Base-by-base conservation (phyloP, 169 alveolate genomes). In the Cryptosporidium andersoni region DNA sequence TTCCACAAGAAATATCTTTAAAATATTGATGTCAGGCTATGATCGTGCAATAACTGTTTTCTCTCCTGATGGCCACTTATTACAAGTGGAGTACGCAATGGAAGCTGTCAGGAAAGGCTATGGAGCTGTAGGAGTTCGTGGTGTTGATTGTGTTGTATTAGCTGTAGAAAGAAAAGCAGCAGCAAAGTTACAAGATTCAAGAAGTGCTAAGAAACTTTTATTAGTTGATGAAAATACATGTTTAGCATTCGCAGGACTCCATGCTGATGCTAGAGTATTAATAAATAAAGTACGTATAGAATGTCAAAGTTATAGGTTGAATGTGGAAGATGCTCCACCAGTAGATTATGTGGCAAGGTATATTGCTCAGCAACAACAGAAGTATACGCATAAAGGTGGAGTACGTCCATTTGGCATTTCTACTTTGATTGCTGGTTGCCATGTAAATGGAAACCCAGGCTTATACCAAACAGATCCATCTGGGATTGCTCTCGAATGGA, bases 41-140 rank as follows among this genome's bases (percentile, higher is more conserved):
- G 99, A 98, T 93, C 94, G 99, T 80, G 99, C 99, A 43, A 95
- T 98, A 90, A 98, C 99, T 60, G 98, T 97, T 64, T 98, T 98
- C 91, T 96, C 99, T 80, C 99, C 99, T 16, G 99, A 97, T 89
- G 99, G 99, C 67, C 99, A 97, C 91, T 93, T 97, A 52, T 94
- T 96, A 92, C 99, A 98, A 93, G 99, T 97, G 52, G 99, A 98
- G 90, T 98, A 98, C 89, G 99, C 99, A 55, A 93, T 96, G 92
- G 99, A 97, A 90, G 99, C 99, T 2, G 99, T 96, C 37, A 94
- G 96, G 51, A 93, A 95, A 66, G 99, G 99, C 7, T 95, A 97
- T 16, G 95, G 99, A 80, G 98, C 98, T 37, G 96, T 97, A 36
- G 99, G 99, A 12, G 96, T 98, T 58, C 95, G 95, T 88, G 99